Percentiles rank a stretch among this genome's conserved stretches.
These are phyloP conservation scores for Geotrichum cucujoidarum DNA, from an alignment of 1,139 yeast genomes.

Conservation along the genomic window DNA sequence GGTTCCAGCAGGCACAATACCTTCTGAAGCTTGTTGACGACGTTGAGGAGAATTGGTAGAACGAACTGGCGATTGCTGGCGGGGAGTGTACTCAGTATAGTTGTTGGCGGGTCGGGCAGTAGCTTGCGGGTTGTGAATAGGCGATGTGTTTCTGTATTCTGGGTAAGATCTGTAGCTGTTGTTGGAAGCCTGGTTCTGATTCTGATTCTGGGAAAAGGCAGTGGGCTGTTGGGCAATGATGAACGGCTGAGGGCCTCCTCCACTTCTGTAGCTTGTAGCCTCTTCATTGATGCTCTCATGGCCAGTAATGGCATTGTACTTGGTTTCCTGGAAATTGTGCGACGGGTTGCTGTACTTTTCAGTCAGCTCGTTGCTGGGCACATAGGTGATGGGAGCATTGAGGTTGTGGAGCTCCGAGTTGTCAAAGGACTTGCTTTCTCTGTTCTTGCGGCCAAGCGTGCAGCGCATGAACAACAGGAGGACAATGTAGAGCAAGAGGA, in stretches of 20 bases:
- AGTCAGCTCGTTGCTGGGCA: not conserved
- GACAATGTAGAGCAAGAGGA: conserved; percentile 42
- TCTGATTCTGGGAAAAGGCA: not conserved
- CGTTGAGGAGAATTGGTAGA: too few relatives aligned
- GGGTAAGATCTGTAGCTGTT: not conserved
- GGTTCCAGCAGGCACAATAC: conserved; percentile 15
- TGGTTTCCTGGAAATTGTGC: conserved; percentile 10
- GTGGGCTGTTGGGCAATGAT: not conserved
- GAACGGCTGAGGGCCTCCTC: not conserved
- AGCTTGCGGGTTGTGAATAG: not conserved
- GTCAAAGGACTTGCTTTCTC: conserved; percentile 27
- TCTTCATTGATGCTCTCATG: conserved; percentile 16
- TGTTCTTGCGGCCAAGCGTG: conserved; percentile 43
- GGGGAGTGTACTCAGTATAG: not conserved
- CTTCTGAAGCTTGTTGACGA: not conserved
- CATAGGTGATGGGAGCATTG: not conserved
- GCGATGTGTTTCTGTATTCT: not conserved
- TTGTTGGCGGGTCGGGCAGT: conserved; percentile 5
- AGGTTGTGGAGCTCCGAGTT: conserved; percentile 28
- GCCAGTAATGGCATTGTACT: conserved; percentile 13
- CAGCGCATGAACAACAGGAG: conserved; percentile 49
- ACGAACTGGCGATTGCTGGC: not conserved
- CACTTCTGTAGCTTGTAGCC: not conserved
- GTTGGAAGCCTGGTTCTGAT: not conserved
- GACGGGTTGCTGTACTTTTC: not conserved